Evolutionary conservation across 2,329 filamentous ascomycete species (phyloP).

Genomic region (Epichloe sp.): DNA sequence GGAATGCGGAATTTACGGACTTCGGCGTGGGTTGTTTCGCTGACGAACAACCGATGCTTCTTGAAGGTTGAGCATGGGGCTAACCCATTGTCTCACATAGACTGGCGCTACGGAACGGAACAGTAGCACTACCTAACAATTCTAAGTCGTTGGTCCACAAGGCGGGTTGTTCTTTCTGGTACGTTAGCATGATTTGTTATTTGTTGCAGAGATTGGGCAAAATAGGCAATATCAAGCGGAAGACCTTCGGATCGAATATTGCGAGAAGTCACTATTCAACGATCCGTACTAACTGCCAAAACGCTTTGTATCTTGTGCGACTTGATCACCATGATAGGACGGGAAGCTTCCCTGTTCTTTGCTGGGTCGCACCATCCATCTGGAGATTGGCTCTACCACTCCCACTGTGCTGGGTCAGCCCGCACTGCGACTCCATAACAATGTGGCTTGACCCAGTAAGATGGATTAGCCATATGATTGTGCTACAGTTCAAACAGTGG

Average conservation of each 20-base stretch:
- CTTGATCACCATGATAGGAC: not conserved
- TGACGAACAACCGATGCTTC: not conserved
- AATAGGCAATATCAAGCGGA: too few relatives aligned
- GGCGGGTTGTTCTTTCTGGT: too few relatives aligned
- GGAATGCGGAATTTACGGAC: not conserved
- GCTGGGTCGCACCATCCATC: not conserved
- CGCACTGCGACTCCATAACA: not conserved
- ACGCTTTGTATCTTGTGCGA: not conserved
- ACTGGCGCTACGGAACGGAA: too few relatives aligned
- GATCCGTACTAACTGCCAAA: too few relatives aligned
- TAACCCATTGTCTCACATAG: not conserved
- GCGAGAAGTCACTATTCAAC: too few relatives aligned
- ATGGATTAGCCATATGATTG: not conserved
- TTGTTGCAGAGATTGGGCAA: too few relatives aligned
- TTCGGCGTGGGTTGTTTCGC: not conserved
- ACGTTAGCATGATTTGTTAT: too few relatives aligned
- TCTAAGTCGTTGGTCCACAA: too few relatives aligned
- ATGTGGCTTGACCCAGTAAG: conserved; percentile 1
- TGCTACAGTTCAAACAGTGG: not conserved
- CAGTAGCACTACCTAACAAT: too few relatives aligned
- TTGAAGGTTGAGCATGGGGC: not conserved
- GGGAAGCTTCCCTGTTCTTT: not conserved
- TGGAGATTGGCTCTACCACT: not conserved
- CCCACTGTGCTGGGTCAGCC: not conserved
- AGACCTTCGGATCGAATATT: too few relatives aligned